phyloP scores from a whole-genome alignment of 2,329 filamentous ascomycete species.

The Aspergillus aculeatinus region DNA sequence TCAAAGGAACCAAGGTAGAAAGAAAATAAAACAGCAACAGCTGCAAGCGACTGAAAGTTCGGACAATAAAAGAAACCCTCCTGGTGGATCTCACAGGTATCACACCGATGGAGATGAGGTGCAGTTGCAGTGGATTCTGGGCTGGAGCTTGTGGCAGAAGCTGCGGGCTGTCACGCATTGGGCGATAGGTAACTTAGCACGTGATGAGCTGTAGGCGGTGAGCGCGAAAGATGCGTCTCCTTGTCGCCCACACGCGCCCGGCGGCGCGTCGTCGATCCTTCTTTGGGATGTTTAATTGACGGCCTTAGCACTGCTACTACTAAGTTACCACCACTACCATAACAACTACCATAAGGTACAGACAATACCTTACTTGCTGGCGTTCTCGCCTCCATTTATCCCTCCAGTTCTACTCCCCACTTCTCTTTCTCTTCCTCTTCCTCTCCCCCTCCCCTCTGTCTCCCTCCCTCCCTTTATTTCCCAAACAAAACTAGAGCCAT shows the following conservation, averaged over 20 bases:
- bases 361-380: not conserved
- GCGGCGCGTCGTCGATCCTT: conserved; percentile 24
- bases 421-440: conserved; percentile 4
- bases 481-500: conserved; percentile 5
- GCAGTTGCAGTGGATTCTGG: conserved; percentile 1
- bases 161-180: conserved; percentile 21
- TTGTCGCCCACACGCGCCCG: conserved; percentile 23
- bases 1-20: not conserved
- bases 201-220: conserved; percentile 31
- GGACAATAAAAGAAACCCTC: not conserved
- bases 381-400: conserved; percentile 23
- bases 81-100: conserved; percentile 1
- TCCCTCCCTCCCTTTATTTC: not conserved
- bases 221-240: conserved; percentile 27
- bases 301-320: conserved; percentile 1
- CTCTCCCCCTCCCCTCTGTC: not conserved
- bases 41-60: not conserved
- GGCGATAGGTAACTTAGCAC: conserved; percentile 22
- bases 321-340: conserved; percentile 15
- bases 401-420: conserved; percentile 4
- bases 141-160: conserved; percentile 21
- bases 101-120: conserved; percentile 4
- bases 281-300: conserved; percentile 20
- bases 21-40: not conserved
- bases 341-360: not conserved